phyloP scores from a whole-genome alignment of 2,329 filamentous ascomycete species.

The Lasiodiplodia sp. region DNA sequence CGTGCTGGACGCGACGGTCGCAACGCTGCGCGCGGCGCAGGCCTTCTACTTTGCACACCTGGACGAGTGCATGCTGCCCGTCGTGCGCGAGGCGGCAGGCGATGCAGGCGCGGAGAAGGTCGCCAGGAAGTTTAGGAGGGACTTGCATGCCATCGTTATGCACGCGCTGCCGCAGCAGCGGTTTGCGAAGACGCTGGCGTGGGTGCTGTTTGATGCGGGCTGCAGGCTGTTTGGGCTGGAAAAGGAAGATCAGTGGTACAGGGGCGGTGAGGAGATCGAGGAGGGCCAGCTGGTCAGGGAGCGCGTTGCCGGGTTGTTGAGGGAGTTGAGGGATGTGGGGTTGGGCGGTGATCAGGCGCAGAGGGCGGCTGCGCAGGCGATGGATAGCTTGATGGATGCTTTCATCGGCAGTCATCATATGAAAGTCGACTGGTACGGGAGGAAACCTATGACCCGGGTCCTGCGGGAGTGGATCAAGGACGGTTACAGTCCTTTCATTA shows the following conservation, averaged over 20 bases:
- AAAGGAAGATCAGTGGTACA: constrained; percentile 7
- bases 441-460: constrained; percentile 64
- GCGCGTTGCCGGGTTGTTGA: constrained; percentile 52
- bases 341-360: constrained; percentile 74
- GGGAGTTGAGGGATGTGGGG: constrained; percentile 69
- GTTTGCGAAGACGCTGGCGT: constrained; percentile 62
- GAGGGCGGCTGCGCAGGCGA: constrained; percentile 73
- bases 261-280: constrained; percentile 23
- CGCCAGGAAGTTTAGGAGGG: constrained; percentile 61
- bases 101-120: constrained; percentile 52
- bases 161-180: constrained; percentile 64
- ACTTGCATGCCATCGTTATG: constrained; percentile 70
- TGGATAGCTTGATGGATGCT: constrained; percentile 69
- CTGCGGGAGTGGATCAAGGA: constrained; percentile 74
- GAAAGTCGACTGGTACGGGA: constrained; percentile 64
- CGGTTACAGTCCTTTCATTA: constrained; percentile 68
- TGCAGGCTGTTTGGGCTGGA: constrained; percentile 53
- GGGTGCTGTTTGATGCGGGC: constrained; percentile 63
- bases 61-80: constrained; percentile 43
- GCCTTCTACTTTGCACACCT: constrained; percentile 47
- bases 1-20: constrained; percentile 47
- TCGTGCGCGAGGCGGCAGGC: constrained; percentile 43
- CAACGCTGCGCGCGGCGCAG: constrained; percentile 46
- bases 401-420: constrained; percentile 69
- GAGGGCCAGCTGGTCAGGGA: constrained; percentile 12